Percentiles rank a stretch among this genome's conserved stretches.
phyloP scores from a whole-genome alignment of 139 green algal species.

The Asterochloris erici region DNA sequence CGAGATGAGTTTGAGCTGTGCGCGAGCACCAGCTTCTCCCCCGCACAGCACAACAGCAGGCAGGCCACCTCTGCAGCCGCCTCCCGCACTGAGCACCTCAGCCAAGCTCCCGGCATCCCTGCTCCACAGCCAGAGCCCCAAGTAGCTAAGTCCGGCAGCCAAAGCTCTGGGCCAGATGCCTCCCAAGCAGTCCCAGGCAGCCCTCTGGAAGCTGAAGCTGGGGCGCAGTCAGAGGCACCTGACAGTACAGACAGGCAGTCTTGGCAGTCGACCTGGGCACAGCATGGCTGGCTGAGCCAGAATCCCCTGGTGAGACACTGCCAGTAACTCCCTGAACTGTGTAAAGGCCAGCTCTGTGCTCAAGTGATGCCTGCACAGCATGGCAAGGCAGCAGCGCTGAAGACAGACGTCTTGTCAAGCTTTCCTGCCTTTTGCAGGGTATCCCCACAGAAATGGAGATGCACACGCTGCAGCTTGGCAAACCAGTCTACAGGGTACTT shows the following conservation, averaged over 20 bases:
- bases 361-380: no score
- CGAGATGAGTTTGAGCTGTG: conserved; percentile 48
- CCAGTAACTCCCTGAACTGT: no score
- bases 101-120: not conserved
- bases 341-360: no score
- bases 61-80: not conserved
- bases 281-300: conserved; percentile 52
- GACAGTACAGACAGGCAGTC: conserved; percentile 1
- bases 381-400: no score
- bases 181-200: conserved; percentile 1
- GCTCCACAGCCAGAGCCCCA: not conserved
- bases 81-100: not conserved
- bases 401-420: no score
- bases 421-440: no score
- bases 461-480: no score
- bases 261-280: conserved; percentile 24
- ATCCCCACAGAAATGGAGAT: no score
- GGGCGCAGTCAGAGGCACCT: not conserved
- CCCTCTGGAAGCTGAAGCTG: not conserved
- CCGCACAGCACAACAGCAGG: conserved; percentile 2
- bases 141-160: no score
- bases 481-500: no score
- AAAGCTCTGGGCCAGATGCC: no score
- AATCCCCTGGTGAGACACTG: conserved; percentile 52
- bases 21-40: conserved; percentile 22